Conservation (phyloP, 2,329 filamentous ascomycete genomes). For the Thielaviopsis punctulata region DNA sequence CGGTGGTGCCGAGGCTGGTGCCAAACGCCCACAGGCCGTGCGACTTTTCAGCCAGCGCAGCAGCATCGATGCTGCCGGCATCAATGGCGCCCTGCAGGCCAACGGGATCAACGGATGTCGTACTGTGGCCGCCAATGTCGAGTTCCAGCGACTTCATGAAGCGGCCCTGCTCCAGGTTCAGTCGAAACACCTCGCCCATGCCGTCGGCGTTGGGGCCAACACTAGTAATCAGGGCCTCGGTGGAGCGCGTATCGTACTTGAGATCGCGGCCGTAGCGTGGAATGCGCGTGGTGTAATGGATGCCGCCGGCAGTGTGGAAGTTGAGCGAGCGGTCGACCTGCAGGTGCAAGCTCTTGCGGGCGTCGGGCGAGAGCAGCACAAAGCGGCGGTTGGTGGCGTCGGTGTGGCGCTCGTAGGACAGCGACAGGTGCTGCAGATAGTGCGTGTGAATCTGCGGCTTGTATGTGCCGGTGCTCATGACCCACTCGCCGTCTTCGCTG, state of each 20-base stretch:
- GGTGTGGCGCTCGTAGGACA: slow-evolving; percentile 90
- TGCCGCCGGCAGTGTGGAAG: slow-evolving; percentile 77
- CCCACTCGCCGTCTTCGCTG: slow-evolving; percentile 92
- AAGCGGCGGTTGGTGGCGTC: slow-evolving; percentile 85
- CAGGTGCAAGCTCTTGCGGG: slow-evolving; percentile 84
- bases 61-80: slow-evolving; percentile 74
- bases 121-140: slow-evolving; percentile 61
- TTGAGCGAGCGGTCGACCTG: slow-evolving; percentile 84
- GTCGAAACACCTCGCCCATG: slow-evolving; percentile 75
- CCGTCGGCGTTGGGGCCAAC: slow-evolving; percentile 78
- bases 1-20: slow-evolving; percentile 84
- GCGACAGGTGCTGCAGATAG: slow-evolving; percentile 75
- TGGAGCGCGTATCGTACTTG: slow-evolving; percentile 62
- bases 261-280: slow-evolving; percentile 86
- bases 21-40: slow-evolving; percentile 89
- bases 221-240: slow-evolving; percentile 73
- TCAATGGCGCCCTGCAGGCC: slow-evolving; percentile 75
- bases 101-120: slow-evolving; percentile 32
- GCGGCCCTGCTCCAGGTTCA: slow-evolving; percentile 80
- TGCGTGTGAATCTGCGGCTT: slow-evolving; percentile 81
- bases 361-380: slow-evolving; percentile 72
- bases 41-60: slow-evolving; percentile 69
- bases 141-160: slow-evolving; percentile 92
- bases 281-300: slow-evolving; percentile 77
- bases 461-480: slow-evolving; percentile 78